Percentiles rank a stretch among this genome's conserved stretches.
phyloP scores from a whole-genome alignment of 345 rosid genomes.

The Populus pruinosa region DNA sequence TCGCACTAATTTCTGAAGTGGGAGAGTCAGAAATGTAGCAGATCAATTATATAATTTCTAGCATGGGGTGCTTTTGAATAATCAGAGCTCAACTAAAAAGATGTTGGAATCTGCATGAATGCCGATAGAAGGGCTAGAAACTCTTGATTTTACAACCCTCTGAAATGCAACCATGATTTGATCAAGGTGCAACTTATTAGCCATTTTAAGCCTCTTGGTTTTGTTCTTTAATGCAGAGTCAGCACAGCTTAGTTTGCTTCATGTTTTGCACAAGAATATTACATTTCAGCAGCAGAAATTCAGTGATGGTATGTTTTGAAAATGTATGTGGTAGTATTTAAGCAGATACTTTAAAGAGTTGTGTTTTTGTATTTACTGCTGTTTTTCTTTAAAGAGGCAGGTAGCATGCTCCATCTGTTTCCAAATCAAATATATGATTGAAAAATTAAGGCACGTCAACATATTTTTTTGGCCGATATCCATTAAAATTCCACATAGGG shows the following conservation, averaged over 20 bases:
- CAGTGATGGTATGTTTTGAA: too few species aligned
- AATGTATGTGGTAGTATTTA: not conserved
- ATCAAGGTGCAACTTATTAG: not conserved
- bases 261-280: too few species aligned
- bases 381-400: not conserved
- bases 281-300: too few species aligned
- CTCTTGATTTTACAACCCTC: too few species aligned
- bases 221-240: too few species aligned
- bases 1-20: constrained; percentile 49
- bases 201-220: not conserved
- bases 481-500: too few species aligned
- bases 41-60: not conserved
- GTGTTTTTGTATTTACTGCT: not conserved
- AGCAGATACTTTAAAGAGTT: not conserved
- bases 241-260: too few species aligned
- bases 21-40: constrained; percentile 53
- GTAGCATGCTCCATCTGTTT: not conserved
- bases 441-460: not conserved
- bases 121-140: too few species aligned
- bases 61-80: not conserved
- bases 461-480: not conserved
- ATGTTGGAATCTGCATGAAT: not conserved
- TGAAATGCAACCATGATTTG: too few species aligned
- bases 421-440: not conserved
- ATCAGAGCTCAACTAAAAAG: not conserved